Evolutionary conservation across 2,329 filamentous ascomycete species (phyloP).

Genomic region (Stagonosporopsis cucurbitacearum): DNA sequence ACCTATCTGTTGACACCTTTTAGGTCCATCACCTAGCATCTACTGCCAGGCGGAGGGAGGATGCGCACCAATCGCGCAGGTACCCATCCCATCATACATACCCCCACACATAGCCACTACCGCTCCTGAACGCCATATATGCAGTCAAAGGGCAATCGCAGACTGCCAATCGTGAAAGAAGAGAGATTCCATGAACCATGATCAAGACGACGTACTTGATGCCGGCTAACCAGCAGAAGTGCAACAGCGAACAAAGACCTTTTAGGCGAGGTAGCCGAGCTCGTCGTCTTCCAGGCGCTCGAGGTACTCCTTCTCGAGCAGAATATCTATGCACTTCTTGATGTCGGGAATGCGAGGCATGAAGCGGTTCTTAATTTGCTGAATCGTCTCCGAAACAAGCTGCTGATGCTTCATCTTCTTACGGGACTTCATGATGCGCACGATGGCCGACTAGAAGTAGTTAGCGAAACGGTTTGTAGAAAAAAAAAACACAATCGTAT

Average conservation of each 20-base stretch:
- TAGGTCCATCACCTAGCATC: constrained; percentile 4
- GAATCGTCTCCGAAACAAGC: constrained; percentile 93
- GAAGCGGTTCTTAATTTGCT: constrained; percentile 91
- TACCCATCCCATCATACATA: constrained; percentile 4
- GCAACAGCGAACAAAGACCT: background rate
- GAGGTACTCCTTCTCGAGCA: constrained; percentile 98
- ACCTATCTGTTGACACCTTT: constrained; percentile 6
- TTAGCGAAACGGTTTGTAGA: constrained; percentile 34
- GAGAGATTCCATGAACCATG: constrained; percentile 9
- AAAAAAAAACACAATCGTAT: no score
- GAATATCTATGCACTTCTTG: constrained; percentile 99
- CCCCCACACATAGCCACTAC: constrained; percentile 1
- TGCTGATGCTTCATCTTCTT: constrained; percentile 99
- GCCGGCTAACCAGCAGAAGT: constrained; percentile 1
- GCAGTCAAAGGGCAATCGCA: constrained; percentile 14
- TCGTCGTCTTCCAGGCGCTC: constrained; percentile 95
- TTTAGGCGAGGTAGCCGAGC: constrained; percentile 87
- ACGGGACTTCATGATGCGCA: constrained; percentile 99
- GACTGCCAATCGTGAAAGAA: constrained; percentile 11
- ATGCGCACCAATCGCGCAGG: constrained; percentile 13
- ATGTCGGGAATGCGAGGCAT: constrained; percentile 92
- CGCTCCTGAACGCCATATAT: constrained; percentile 15
- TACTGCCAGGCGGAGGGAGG: constrained; percentile 6
- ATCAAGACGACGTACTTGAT: constrained; percentile 9
- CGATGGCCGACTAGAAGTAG: constrained; percentile 81